Base-by-base conservation (phyloP, 306 rosid species). In the Urtica urens region DNA sequence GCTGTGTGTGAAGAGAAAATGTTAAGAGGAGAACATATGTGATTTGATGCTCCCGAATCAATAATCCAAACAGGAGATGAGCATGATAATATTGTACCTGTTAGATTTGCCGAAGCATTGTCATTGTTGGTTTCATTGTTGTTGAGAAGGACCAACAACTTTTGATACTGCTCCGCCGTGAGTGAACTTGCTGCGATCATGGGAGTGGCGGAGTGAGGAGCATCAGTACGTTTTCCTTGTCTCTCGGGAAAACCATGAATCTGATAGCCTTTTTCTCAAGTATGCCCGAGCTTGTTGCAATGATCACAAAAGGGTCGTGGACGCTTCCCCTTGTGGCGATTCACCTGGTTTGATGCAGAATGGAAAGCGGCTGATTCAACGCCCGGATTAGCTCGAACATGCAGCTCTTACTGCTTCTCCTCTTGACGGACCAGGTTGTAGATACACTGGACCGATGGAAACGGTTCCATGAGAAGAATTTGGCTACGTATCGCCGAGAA, bases 201-300 rank as follows among this genome's bases (percentile, higher is more conserved):
- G 37, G 2, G 37, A 31, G 37, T 31, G 1, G 23, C 21, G 22
- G 44, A 53, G 11, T 53, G n/a, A 40, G 0, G 12, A 30, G 6
- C n/a, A 51, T 20, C 23, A 15, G 37, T 21, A 15, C 8, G 35
- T 29, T 53, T 53, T 47, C n/a, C n/a, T n/a, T n/a, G n/a, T n/a
- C n/a, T n/a, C n/a, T n/a, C n/a, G n/a, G n/a, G n/a, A n/a, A n/a
- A n/a, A n/a, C 48, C 30, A 23, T 53, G 59, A 26, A 53, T 53
- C 9, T 53, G 35, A 14, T 53, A 35, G 47, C n/a, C 23, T 21
- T 14, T 37, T 7, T 23, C 34, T 10, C 17, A 46, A 22, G 31
- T 53, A 54, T 54, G 59, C 35, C 35, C 22, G 38, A 33, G 33
- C 35, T 38, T 54, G 35, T 54, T 54, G 23, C 38, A 54, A 38